Evolutionary conservation across 2,329 filamentous ascomycete species (phyloP).

Genomic region (Nectriaceae sp.): DNA sequence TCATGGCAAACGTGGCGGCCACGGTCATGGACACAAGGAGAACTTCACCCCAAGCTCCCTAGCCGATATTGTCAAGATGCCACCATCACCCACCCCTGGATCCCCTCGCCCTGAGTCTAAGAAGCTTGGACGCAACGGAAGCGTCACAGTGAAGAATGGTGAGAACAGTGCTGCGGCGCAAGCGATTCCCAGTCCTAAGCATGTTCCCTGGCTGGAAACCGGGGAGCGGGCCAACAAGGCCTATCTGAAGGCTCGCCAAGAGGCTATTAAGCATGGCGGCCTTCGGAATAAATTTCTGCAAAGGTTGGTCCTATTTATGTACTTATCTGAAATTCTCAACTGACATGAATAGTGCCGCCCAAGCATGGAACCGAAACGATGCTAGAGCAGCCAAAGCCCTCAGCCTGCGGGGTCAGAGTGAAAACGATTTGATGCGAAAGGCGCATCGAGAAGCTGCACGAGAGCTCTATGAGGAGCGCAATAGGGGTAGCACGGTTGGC

Average conservation of each 20-base stretch:
- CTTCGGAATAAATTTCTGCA: slow-evolving; percentile 96
- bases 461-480: slow-evolving; percentile 91
- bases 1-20: slow-evolving; percentile 86
- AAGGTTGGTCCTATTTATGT: slow-evolving; percentile 58
- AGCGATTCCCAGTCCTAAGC: slow-evolving; percentile 83
- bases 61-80: slow-evolving; percentile 94
- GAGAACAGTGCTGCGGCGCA: slow-evolving; percentile 82
- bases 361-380: slow-evolving; percentile 98
- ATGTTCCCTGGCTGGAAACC: slow-evolving; percentile 96
- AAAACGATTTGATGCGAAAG: slow-evolving; percentile 97
- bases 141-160: slow-evolving; percentile 63
- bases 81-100: slow-evolving; percentile 74
- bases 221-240: slow-evolving; percentile 88
- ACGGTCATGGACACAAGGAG: slow-evolving; percentile 71
- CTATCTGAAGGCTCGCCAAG: slow-evolving; percentile 91
- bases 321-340: not conserved
- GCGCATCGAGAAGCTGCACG: slow-evolving; percentile 92
- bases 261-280: slow-evolving; percentile 96
- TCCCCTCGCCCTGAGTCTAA: slow-evolving; percentile 61
- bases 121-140: slow-evolving; percentile 64
- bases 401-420: slow-evolving; percentile 89
- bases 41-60: slow-evolving; percentile 73
- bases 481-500: slow-evolving; percentile 63
- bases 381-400: slow-evolving; percentile 93
- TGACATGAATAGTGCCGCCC: slow-evolving; percentile 68